phyloP scores from a whole-genome alignment of 202 grass and related monocot genomes.

The Zizania palustris region DNA sequence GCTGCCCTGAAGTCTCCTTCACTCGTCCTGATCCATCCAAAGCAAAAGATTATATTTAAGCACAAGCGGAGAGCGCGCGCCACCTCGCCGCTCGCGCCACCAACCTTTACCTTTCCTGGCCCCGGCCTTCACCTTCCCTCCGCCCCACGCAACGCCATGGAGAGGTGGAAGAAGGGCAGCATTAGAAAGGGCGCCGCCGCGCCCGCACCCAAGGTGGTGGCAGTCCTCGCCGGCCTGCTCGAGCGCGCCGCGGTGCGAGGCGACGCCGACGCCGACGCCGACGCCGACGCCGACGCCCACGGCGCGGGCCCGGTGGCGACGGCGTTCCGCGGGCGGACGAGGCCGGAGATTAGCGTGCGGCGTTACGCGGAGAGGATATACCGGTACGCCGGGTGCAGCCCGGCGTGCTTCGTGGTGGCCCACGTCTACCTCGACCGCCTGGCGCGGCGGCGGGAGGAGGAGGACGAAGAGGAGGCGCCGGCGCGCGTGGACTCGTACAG shows the following conservation, averaged over 20 bases:
- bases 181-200: not conserved
- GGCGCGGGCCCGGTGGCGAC: not conserved
- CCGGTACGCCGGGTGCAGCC: constrained; percentile 69
- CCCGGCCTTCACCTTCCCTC: not conserved
- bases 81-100: not conserved
- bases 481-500: constrained; percentile 54
- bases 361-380: constrained; percentile 64
- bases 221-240: constrained; percentile 55
- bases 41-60: too few relatives aligned
- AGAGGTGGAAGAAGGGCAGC: not conserved
- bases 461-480: not conserved
- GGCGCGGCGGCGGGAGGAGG: not conserved
- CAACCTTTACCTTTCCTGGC: not conserved
- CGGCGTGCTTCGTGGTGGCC: constrained; percentile 64
- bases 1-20: too few relatives aligned
- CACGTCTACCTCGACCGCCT: constrained; percentile 84
- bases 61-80: not conserved
- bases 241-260: constrained; percentile 51
- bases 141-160: constrained; percentile 6
- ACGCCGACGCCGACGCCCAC: too few relatives aligned
- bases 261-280: constrained; percentile 20
- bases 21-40: too few relatives aligned
- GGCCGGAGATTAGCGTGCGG: constrained; percentile 64
- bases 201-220: constrained; percentile 42
- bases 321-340: constrained; percentile 46